phyloP scores from a whole-genome alignment of 768 basidiomycete species.

The Pluteus cervinus region DNA sequence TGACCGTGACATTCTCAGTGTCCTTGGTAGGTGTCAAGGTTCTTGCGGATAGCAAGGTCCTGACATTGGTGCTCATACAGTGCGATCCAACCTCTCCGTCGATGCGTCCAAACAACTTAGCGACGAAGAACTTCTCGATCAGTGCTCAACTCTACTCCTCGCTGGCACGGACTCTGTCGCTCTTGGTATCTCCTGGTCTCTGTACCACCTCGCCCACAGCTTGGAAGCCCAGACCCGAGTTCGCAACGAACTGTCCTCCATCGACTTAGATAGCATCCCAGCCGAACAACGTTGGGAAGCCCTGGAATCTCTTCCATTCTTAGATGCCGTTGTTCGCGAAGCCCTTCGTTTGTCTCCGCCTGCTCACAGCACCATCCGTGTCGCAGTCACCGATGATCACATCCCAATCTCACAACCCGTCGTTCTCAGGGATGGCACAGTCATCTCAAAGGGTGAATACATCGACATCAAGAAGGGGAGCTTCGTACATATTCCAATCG shows the following conservation, averaged over 20 bases:
- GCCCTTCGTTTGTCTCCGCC: slow-evolving; percentile 50
- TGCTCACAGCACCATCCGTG: slow-evolving; percentile 52
- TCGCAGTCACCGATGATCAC: slow-evolving; percentile 44
- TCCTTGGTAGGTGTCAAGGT: slow-evolving; percentile 34
- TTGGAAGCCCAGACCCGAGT: slow-evolving; percentile 50
- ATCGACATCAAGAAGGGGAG: slow-evolving; percentile 47
- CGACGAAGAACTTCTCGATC: slow-evolving; percentile 58
- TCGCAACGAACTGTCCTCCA: slow-evolving; percentile 36
- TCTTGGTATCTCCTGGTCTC: slow-evolving; percentile 51
- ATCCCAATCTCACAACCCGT: slow-evolving; percentile 47
- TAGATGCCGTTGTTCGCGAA: slow-evolving; percentile 55
- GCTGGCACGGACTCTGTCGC: slow-evolving; percentile 59
- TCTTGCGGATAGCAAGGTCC: not conserved
- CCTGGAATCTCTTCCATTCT: slow-evolving; percentile 39
- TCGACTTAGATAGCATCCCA: slow-evolving; percentile 13
- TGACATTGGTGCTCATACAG: slow-evolving; percentile 22
- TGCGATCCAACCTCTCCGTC: slow-evolving; percentile 52
- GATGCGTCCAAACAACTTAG: slow-evolving; percentile 40
- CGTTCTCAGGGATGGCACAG: slow-evolving; percentile 31
- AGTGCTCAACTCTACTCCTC: slow-evolving; percentile 60
- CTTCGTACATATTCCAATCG: slow-evolving; percentile 52
- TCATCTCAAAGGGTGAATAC: slow-evolving; percentile 26
- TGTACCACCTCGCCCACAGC: slow-evolving; percentile 49
- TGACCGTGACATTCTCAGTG: slow-evolving; percentile 43
- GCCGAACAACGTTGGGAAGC: slow-evolving; percentile 22